These are phyloP conservation scores for Stagonosporopsis rhizophila DNA, from an alignment of 2,329 filamentous ascomycete species.

Conservation along the genomic window DNA sequence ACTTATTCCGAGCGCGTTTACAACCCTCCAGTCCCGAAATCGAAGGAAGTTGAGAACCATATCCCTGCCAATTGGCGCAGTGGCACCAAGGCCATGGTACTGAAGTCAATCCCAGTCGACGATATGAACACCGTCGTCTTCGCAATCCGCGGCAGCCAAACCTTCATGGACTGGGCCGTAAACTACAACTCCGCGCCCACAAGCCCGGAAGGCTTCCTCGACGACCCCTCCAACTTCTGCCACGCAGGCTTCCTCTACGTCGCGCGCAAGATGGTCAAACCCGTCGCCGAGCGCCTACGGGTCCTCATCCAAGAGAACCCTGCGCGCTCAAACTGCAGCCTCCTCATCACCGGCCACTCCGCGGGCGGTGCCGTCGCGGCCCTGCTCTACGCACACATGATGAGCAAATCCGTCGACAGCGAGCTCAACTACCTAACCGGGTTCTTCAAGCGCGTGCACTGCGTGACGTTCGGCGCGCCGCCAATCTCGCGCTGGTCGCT, in stretches of 20 bases:
- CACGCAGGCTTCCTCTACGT: constrained; percentile 82
- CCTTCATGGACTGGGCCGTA: constrained; percentile 85
- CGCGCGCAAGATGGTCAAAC: constrained; percentile 75
- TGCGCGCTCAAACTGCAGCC: constrained; percentile 66
- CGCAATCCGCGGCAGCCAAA: constrained; percentile 80
- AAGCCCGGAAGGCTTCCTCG: constrained; percentile 73
- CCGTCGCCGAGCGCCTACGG: constrained; percentile 74
- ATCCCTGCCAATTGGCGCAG: constrained; percentile 73
- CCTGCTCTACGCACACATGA: constrained; percentile 83
- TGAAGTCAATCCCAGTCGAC: constrained; percentile 81
- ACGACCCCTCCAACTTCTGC: constrained; percentile 78
- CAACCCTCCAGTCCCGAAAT: constrained; percentile 59
- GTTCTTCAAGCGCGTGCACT: constrained; percentile 80
- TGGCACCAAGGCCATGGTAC: constrained; percentile 85
- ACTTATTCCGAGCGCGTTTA: constrained; percentile 81
- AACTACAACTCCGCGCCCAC: constrained; percentile 76
- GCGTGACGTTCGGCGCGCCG: constrained; percentile 84
- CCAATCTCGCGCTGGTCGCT: constrained; percentile 77
- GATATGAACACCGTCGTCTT: constrained; percentile 81
- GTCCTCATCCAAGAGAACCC: constrained; percentile 76
- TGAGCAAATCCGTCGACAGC: constrained; percentile 66
- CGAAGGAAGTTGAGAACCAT: constrained; percentile 70
- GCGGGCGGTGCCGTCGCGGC: constrained; percentile 85
- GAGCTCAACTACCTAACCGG: constrained; percentile 74
- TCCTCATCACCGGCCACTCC: constrained; percentile 85